Evolutionary conservation across 169 alveolate species (phyloP).

Genomic region (Eimeria mitis): DNA sequence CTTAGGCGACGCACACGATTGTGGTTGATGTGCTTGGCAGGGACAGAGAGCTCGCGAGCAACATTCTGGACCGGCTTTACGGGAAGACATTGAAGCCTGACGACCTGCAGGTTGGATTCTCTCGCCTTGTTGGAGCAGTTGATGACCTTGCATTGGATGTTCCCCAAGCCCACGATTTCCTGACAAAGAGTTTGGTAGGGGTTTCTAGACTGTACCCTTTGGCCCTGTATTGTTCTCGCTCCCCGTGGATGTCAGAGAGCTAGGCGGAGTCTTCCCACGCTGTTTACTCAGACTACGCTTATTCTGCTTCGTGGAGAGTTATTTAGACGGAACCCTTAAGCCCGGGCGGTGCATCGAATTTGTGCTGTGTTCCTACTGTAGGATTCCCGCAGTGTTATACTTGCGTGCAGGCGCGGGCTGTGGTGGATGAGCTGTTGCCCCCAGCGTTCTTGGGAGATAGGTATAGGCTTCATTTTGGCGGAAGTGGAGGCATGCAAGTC

Average conservation of each 20-base stretch:
- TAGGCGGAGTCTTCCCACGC: background rate
- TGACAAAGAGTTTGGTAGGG: slow-evolving; percentile 64
- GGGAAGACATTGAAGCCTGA: slow-evolving; percentile 74
- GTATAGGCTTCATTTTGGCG: slow-evolving; percentile 81
- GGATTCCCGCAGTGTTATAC: background rate
- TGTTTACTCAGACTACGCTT: background rate
- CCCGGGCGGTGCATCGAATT: background rate
- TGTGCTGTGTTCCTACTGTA: background rate
- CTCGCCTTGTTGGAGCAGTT: slow-evolving; percentile 78
- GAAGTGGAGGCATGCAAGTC: slow-evolving; percentile 79
- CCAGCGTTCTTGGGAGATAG: slow-evolving; percentile 78
- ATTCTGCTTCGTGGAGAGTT: no score
- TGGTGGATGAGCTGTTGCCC: slow-evolving; percentile 77
- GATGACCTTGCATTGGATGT: slow-evolving; percentile 70
- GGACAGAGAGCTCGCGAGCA: slow-evolving; percentile 79
- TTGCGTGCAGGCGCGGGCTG: slow-evolving; percentile 80
- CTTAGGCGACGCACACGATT: background rate
- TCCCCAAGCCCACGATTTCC: slow-evolving; percentile 68
- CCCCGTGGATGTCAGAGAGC: background rate
- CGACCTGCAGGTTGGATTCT: slow-evolving; percentile 78
- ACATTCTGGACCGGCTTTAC: slow-evolving; percentile 72
- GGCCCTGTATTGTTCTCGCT: background rate
- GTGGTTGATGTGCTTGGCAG: slow-evolving; percentile 20
- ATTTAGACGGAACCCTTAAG: background rate
- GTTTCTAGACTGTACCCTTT: background rate